Evolutionary conservation across 352 stramenopile genomes (phyloP).

Genomic region (Elongisporangium senticosum): DNA sequence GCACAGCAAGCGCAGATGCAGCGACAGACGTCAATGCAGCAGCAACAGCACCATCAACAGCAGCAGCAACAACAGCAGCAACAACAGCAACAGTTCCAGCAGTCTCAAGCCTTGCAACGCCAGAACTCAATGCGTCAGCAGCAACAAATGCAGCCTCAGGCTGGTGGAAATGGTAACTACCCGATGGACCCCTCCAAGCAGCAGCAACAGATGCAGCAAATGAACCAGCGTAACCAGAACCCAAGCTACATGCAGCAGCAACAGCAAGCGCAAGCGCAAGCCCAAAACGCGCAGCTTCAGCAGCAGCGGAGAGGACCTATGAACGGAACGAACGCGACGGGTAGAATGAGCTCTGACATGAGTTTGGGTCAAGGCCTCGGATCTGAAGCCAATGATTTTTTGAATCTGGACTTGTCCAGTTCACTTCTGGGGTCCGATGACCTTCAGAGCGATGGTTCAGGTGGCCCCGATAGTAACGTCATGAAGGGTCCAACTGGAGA

Average conservation of each 20-base stretch:
- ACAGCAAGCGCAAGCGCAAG: constrained; percentile 24
- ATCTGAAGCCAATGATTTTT: constrained; percentile 66
- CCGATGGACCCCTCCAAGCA: constrained; percentile 17
- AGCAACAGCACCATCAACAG: constrained; percentile 53
- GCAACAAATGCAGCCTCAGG: constrained; percentile 28
- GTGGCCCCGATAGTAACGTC: constrained; percentile 11
- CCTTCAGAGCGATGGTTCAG: constrained; percentile 38
- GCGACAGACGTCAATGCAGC: constrained; percentile 56
- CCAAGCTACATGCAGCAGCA: constrained; percentile 58
- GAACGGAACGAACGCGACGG: constrained; percentile 18
- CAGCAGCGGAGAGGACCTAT: constrained; percentile 30
- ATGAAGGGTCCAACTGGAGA: constrained; percentile 29
- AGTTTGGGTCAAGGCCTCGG: constrained; percentile 33
- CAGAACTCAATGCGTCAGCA: constrained; percentile 61
- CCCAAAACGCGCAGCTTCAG: constrained; percentile 23
- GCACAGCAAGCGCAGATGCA: constrained; percentile 62
- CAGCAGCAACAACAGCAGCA: constrained; percentile 50
- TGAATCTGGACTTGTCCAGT: constrained; percentile 74
- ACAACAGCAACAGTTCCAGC: constrained; percentile 50
- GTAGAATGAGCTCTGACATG: constrained; percentile 52
- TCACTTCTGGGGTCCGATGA: constrained; percentile 64
- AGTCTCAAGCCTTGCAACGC: constrained; percentile 38
- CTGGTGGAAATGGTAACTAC: constrained; percentile 21
- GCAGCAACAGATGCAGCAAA: constrained; percentile 56
- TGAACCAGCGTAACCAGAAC: constrained; percentile 44